These are phyloP conservation scores for Neofusicoccum parvum DNA, from an alignment of 2,329 filamentous ascomycete genomes.

Conservation along the genomic window DNA sequence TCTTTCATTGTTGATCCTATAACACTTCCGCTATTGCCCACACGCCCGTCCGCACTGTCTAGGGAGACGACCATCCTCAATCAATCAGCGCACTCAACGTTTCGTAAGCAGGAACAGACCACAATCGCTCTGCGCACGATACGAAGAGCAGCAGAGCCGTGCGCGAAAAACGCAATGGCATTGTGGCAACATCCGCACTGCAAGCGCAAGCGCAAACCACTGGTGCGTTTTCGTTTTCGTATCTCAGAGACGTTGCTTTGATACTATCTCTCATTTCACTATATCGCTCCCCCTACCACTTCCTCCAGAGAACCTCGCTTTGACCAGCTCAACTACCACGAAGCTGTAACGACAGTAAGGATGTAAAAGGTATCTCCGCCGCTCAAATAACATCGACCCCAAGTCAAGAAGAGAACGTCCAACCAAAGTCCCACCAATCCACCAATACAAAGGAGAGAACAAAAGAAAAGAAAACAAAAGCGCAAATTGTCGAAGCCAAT, in stretches of 20 bases:
- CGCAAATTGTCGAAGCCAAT: conserved; percentile 10
- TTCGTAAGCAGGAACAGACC: not conserved
- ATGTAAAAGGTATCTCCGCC: conserved; percentile 10
- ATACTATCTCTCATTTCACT: conserved; percentile 18
- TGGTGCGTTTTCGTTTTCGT: conserved; percentile 4
- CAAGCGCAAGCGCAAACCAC: not conserved
- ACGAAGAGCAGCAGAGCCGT: conserved; percentile 2
- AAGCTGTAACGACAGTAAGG: conserved; percentile 20
- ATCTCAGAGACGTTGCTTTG: not conserved
- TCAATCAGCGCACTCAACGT: not conserved
- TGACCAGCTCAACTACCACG: not conserved
- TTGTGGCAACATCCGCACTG: not conserved
- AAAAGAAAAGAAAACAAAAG: conserved; percentile 12
- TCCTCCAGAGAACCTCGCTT: not conserved
- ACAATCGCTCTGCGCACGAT: not conserved
- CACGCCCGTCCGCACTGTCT: not conserved
- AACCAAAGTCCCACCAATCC: not conserved
- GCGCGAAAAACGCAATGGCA: not conserved
- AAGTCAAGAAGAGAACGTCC: conserved; percentile 12
- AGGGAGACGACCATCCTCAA: conserved; percentile 8
- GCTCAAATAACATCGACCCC: conserved; percentile 1
- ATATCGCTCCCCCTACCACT: not conserved
- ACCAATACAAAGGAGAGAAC: conserved; percentile 9
- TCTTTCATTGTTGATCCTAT: conserved; percentile 2
- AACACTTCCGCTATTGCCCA: conserved; percentile 1